Evolutionary conservation across 2,329 filamentous ascomycete species (phyloP), one percentile per base, ranked within the genome.

Genomic region (Venturia aucupariae): DNA sequence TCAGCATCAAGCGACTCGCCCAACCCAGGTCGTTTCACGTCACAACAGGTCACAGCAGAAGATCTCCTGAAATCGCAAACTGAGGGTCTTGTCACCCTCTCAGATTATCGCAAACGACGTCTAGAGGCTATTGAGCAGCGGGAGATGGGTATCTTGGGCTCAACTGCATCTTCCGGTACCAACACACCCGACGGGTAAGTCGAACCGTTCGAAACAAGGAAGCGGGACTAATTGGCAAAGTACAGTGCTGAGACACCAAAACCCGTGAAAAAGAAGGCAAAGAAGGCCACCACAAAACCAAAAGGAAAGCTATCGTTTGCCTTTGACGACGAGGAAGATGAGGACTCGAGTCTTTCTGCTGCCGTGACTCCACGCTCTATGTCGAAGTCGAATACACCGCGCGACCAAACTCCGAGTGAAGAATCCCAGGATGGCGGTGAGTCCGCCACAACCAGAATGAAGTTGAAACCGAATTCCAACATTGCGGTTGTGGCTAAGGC

Each of bases 21-120:
- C 48, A 76, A 78, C 64, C 76, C 64, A n/a, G 41, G 79, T 69
- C 86, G 88, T 67, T 96, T 96, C 76, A 87, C 87, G 1, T 81
- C 87, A 51, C 89, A 92, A 72, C 87, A 86, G 67, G 82, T 88
- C 69, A 89, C 89, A 0, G 89, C 90, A 1, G 86, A 93, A 74
- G 88, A 96, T 72, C 82, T 91, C 17, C 82, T 96, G 60, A 93
- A 93, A 66, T 90, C 86, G 63, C 87, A 91, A 72, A 96, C 91
- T 0, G 92, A 97, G 68, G 94, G 94, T 48, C 86, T 99, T 2
- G 93, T 97, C 63, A 86, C 90, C 65, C 86, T 97, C 54, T 91
- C 90, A 68, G 94, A 97, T 74, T 97, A 96, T 75, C 91, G 93
- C 76, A 97, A 99, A 79, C 87, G 94, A 66, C 90, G 93, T 75